Conservation (phyloP, 257 asterid species). For the Ilex aquifolium region DNA sequence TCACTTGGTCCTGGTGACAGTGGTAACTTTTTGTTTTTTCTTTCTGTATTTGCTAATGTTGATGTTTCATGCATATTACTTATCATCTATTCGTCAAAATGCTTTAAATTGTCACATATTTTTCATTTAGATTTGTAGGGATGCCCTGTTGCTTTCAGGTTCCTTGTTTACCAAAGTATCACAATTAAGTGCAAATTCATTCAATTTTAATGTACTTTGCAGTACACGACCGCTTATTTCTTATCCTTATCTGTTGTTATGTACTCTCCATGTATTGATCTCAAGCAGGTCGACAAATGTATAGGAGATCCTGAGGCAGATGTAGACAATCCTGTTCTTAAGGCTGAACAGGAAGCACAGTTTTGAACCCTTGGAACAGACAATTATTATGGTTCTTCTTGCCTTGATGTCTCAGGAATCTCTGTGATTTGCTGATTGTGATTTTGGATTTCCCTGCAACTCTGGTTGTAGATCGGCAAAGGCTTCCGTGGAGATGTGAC, state of each 20-base stretch:
- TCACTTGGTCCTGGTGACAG: too few species aligned
- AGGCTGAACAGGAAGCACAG: slow-evolving; percentile 2
- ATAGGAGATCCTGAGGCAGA: slow-evolving; percentile 2
- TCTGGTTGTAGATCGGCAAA: slow-evolving; percentile 41
- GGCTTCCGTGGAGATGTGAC: slow-evolving; percentile 62
- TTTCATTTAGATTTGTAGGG: too few species aligned
- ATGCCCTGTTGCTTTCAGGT: too few species aligned
- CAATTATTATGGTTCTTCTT: neutral
- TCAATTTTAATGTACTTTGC: too few species aligned
- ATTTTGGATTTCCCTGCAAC: neutral
- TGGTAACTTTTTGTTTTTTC: too few species aligned
- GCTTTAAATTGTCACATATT: too few species aligned
- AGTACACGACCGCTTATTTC: too few species aligned
- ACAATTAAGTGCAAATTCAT: too few species aligned
- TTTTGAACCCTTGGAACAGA: neutral
- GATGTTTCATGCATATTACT: too few species aligned
- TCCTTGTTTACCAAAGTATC: too few species aligned
- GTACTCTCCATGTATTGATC: neutral
- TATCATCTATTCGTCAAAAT: too few species aligned
- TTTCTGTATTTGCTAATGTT: too few species aligned
- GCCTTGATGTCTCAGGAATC: neutral
- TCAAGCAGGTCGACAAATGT: slow-evolving; percentile 1
- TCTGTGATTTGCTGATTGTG: neutral
- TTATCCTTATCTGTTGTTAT: neutral
- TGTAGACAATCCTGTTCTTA: neutral